A percentile compares a stretch with the other conserved stretches of the same genome.
Evolutionary conservation across 2,329 filamentous ascomycete genomes (phyloP).

Genomic region (Hypoxylon sp.): DNA sequence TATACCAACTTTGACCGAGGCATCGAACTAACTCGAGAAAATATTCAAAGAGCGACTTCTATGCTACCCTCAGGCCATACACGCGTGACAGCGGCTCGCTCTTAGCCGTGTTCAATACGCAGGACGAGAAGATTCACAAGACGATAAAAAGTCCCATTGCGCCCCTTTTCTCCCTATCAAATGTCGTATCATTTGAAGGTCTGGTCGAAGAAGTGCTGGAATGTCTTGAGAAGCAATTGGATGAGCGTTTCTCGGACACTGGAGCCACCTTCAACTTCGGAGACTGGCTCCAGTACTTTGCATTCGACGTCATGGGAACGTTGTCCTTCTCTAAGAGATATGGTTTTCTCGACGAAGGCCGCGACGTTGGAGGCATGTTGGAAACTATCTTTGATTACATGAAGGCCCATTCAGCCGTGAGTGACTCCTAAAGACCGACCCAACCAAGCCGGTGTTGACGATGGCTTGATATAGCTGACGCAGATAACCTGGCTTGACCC

Average conservation of each 20-base stretch:
- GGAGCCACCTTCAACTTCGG: constrained; percentile 3
- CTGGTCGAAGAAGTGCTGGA: constrained; percentile 36
- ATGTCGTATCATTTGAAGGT: constrained; percentile 34
- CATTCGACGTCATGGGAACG: constrained; percentile 16
- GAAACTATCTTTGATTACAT: constrained; percentile 2
- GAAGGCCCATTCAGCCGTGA: not conserved
- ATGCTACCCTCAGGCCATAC: constrained; percentile 39
- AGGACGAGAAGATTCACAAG: constrained; percentile 44
- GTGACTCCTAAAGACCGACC: too few relatives aligned
- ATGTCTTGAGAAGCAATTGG: constrained; percentile 25
- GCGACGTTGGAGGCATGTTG: constrained; percentile 8
- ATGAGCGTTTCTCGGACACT: constrained; percentile 13
- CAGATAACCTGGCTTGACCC: constrained; percentile 12
- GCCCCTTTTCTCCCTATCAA: constrained; percentile 36
- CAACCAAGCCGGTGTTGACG: not conserved
- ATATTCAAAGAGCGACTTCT: constrained; percentile 40
- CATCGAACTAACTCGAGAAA: not conserved
- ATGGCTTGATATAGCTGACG: not conserved
- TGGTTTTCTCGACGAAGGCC: constrained; percentile 14
- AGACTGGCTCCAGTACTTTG: constrained; percentile 14
- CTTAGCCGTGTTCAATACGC: constrained; percentile 44
- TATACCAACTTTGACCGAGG: too few relatives aligned
- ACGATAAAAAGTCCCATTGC: constrained; percentile 41
- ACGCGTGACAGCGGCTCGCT: constrained; percentile 28
- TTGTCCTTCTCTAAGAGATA: constrained; percentile 24